Base-by-base conservation (phyloP, 179 eudicot species). In the Carnegiea gigantea region DNA sequence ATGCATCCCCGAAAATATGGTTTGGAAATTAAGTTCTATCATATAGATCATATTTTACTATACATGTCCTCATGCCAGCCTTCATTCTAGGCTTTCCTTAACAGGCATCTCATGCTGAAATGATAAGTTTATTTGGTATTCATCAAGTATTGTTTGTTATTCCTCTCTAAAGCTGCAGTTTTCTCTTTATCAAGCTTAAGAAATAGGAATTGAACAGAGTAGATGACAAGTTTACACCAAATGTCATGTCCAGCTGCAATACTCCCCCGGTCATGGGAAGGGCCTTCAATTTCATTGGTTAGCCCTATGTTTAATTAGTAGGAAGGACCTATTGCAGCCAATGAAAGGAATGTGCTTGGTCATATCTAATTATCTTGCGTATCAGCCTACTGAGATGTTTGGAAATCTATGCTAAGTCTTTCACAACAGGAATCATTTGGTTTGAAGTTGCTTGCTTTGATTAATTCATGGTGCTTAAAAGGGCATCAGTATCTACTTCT, bases 401-500 rank as follows among this genome's bases (percentile, higher is more conserved):
- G 28, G 23, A n/a, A 67, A 15, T 62, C 21, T 54, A 26, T 49
- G 43, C 18, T n/a, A 6, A 23, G 48, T 81, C 48, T 49, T 14
- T 71, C 51, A 36, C 57, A 44, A n/a, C 53, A 26, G 60, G 65
- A 57, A 53, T 59, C 13, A 20, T 20, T 70, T 36, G 20, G 33
- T 48, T 62, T 28, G 26, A 14, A 68, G 70, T 53, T 67, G 70
- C 70, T 70, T 82, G 77, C 73, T 44, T 13, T 80, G 36, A 72
- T 24, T 40, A 53, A 21, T 71, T 75, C n/a, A 44, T 54, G 21
- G n/a, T 77, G 72, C 75, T 77, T 20, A 24, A 51, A 38, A 67
- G 36, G 43, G 38, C 36, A 75, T 75, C 24, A 53, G 73, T 15
- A 24, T 76, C 36, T 81, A 40, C 44, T 40, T 40, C 44, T 40